Conservation (phyloP, 108 stramenopile species). For the Parmales sp. region DNA sequence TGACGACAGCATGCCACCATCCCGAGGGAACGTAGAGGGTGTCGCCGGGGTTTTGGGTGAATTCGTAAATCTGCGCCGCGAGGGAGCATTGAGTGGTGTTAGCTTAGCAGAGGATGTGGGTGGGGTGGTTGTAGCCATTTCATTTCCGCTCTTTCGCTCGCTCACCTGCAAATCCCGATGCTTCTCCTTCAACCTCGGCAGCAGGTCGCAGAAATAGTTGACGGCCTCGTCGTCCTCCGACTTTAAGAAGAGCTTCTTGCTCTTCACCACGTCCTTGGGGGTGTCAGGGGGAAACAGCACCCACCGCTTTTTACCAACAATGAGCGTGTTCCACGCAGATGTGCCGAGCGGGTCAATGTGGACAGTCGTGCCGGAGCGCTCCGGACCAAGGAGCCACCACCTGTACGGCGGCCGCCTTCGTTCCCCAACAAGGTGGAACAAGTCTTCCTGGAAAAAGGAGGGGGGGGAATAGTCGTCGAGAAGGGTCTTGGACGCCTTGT, state of each 20-base stretch:
- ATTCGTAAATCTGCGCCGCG: constrained; percentile 76
- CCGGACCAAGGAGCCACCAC: constrained; percentile 88
- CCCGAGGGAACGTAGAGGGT: constrained; percentile 90
- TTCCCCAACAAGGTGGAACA: constrained; percentile 83
- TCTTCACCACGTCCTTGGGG: constrained; percentile 75
- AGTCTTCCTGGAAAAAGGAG: constrained; percentile 81
- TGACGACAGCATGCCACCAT: constrained; percentile 98
- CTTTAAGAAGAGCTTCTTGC: constrained; percentile 42
- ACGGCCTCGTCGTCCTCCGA: constrained; percentile 97
- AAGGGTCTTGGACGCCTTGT: constrained; percentile 46
- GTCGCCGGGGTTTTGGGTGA: constrained; percentile 92
- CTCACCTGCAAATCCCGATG: not conserved
- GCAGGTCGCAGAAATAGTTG: constrained; percentile 84
- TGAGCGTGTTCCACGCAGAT: constrained; percentile 93
- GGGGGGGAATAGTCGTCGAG: constrained; percentile 67
- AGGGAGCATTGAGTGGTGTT: not conserved
- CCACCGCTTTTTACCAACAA: constrained; percentile 90
- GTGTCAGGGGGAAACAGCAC: constrained; percentile 89
- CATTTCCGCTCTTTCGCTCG: not conserved
- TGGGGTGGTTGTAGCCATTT: not conserved
- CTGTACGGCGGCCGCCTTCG: constrained; percentile 90
- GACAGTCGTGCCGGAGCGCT: constrained; percentile 78
- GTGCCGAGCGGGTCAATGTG: constrained; percentile 96
- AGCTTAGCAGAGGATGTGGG: not conserved
- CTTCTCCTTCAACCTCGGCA: constrained; percentile 75